Evolutionary conservation across 805 yeast species (phyloP).

Genomic region (Dipodascus geniculatus): DNA sequence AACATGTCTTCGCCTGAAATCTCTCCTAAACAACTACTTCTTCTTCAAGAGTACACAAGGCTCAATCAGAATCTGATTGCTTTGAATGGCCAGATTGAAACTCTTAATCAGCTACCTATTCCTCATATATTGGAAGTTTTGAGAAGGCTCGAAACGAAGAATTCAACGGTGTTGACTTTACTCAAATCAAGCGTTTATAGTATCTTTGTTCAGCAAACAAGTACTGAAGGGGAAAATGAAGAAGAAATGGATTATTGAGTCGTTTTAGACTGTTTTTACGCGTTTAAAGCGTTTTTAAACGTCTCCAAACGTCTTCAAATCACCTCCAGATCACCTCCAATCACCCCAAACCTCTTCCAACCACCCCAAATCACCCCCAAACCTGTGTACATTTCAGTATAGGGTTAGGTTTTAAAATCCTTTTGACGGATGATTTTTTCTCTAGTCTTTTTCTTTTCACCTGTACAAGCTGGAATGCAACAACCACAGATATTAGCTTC

Average conservation of each 20-base stretch:
- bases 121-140: constrained; percentile 37
- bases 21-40: not conserved
- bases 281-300: not conserved
- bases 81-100: not conserved
- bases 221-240: constrained; percentile 11
- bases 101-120: constrained; percentile 9
- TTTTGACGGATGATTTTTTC: not conserved
- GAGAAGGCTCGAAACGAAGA: constrained; percentile 49
- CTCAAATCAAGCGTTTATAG: constrained; percentile 64
- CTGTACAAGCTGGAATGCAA: not conserved
- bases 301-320: no score
- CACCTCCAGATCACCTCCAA: no score
- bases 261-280: not conserved
- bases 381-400: no score
- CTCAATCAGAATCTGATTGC: not conserved
- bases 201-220: constrained; percentile 41
- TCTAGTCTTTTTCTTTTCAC: not conserved
- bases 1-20: not conserved
- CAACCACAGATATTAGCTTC: not conserved
- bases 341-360: no score
- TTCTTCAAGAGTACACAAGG: not conserved
- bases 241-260: constrained; percentile 6
- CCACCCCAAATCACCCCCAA: no score
- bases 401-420: not conserved
- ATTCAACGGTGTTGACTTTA: constrained; percentile 52